phyloP scores from a whole-genome alignment of 1,284 basidiomycete species.

The Cryptococcus floricola region DNA sequence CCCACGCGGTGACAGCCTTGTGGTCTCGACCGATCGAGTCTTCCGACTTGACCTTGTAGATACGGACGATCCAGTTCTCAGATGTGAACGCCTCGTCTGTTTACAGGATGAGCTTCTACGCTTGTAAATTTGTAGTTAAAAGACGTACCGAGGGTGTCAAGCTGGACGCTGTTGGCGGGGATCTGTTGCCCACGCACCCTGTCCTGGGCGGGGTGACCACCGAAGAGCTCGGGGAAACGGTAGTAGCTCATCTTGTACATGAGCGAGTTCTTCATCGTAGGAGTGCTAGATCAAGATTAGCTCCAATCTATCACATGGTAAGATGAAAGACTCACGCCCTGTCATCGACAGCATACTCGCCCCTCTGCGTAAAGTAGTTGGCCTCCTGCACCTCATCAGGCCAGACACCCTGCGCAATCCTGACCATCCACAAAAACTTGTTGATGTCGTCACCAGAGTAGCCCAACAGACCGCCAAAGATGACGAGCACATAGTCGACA shows the following conservation, averaged over 20 bases:
- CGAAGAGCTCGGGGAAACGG: slow-evolving; percentile 82
- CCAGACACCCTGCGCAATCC: slow-evolving; percentile 98
- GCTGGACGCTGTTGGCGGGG: slow-evolving; percentile 68
- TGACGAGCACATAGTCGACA: slow-evolving; percentile 95
- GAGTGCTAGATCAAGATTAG: slow-evolving; percentile 47
- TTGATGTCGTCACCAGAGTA: slow-evolving; percentile 99
- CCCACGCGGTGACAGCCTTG: slow-evolving; percentile 80
- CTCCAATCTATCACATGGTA: no score
- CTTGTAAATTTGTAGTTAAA: background rate
- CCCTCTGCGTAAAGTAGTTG: slow-evolving; percentile 88
- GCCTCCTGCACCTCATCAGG: slow-evolving; percentile 95
- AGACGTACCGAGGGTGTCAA: slow-evolving; percentile 75
- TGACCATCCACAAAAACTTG: slow-evolving; percentile 99
- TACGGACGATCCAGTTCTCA: slow-evolving; percentile 97
- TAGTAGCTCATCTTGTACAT: slow-evolving; percentile 99
- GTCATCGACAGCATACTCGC: slow-evolving; percentile 92
- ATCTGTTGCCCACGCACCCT: slow-evolving; percentile 78
- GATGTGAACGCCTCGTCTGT: slow-evolving; percentile 92
- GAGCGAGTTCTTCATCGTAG: slow-evolving; percentile 90
- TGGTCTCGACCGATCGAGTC: slow-evolving; percentile 84
- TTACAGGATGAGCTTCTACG: slow-evolving; percentile 2
- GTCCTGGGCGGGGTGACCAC: slow-evolving; percentile 67
- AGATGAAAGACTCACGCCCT: slow-evolving; percentile 54
- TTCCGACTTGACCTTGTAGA: slow-evolving; percentile 94
- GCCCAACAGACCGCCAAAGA: slow-evolving; percentile 93